A percentile compares a stretch with the other conserved stretches of the same genome.
Evolutionary conservation across 208 protist genomes (phyloP).

Genomic region (Leishmania major): DNA sequence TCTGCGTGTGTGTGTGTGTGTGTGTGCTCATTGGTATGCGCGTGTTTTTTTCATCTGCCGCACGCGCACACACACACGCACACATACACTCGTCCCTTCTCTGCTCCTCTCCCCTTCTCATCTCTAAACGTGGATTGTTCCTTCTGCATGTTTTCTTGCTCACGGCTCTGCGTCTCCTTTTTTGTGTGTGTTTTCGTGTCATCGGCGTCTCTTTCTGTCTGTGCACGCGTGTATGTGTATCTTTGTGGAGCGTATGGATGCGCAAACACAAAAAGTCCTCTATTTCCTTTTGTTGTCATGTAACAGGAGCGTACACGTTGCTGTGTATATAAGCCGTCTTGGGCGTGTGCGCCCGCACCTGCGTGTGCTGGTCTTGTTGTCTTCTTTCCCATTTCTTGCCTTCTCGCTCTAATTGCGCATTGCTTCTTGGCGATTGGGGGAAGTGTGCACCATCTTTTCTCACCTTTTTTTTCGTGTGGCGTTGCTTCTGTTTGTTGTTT

Average conservation of each 20-base stretch:
- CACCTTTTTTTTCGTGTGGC: background rate
- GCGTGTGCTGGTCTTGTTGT: background rate
- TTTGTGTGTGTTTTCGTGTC: background rate
- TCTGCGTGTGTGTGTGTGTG: background rate
- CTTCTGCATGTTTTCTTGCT: slow-evolving; percentile 15
- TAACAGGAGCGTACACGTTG: too few relatives aligned
- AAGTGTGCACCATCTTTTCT: background rate
- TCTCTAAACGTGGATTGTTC: background rate
- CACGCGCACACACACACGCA: background rate
- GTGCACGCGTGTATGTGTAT: background rate
- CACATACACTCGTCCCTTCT: background rate
- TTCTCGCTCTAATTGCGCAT: background rate
- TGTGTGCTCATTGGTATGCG: background rate
- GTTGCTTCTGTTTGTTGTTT: background rate
- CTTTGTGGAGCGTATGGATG: background rate
- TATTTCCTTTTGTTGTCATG: background rate
- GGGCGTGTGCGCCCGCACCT: background rate
- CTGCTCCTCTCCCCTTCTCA: background rate
- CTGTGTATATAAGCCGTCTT: background rate
- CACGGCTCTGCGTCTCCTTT: too few relatives aligned
- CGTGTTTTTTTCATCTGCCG: background rate
- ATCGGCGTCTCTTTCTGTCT: background rate
- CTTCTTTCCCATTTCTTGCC: background rate
- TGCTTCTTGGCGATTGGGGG: background rate
- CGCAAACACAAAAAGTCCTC: too few relatives aligned